These are phyloP conservation scores for Fonsecaea erecta DNA, from an alignment of 2,329 filamentous ascomycete genomes.

Conservation along the genomic window DNA sequence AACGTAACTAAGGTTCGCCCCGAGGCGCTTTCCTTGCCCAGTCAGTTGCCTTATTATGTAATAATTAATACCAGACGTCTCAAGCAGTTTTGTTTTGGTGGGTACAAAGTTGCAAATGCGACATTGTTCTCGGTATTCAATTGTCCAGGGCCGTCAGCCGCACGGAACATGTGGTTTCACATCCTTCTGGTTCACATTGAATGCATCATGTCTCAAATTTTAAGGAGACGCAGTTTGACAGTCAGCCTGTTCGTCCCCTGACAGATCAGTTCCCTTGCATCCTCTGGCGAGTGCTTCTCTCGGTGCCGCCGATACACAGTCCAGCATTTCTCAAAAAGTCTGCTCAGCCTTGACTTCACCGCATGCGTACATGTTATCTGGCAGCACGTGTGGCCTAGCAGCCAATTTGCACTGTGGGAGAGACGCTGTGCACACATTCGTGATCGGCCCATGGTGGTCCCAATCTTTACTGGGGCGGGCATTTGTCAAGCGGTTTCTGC, in stretches of 20 bases:
- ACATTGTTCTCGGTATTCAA: background rate
- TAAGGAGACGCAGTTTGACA: background rate
- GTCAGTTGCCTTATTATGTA: too few relatives aligned
- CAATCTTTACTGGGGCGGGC: background rate
- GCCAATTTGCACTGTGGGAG: background rate
- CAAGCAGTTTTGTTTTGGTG: too few relatives aligned
- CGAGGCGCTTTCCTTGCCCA: too few relatives aligned
- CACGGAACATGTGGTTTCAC: background rate
- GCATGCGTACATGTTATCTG: background rate
- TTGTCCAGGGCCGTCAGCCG: background rate
- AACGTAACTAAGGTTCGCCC: too few relatives aligned
- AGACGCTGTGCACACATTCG: background rate
- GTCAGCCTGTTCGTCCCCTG: background rate
- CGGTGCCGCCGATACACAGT: background rate
- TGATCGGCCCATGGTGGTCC: background rate
- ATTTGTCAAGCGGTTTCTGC: constrained; percentile 1
- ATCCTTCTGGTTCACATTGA: background rate
- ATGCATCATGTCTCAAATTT: too few relatives aligned
- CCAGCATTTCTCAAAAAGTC: background rate
- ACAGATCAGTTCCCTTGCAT: background rate
- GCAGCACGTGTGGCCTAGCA: background rate
- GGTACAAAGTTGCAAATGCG: background rate
- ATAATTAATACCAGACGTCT: too few relatives aligned
- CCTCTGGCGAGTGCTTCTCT: background rate
- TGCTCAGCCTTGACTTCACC: background rate